Evolutionary conservation across 164 flowering plant species (phyloP), one percentile per base, ranked within the genome.

Genomic region (Dillenia suffruticosa): DNA sequence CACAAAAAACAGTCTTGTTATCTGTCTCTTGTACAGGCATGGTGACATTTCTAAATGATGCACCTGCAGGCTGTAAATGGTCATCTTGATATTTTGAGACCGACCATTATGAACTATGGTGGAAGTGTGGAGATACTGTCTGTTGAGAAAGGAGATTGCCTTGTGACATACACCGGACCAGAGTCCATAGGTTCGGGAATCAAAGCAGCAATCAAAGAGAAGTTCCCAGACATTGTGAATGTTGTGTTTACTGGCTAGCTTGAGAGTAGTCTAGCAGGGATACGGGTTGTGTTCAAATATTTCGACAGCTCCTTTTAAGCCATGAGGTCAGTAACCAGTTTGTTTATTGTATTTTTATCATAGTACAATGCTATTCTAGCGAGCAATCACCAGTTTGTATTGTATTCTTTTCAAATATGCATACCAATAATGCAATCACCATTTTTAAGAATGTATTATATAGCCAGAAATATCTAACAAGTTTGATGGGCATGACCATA

Each of bases 151-250:
- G 88, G 85, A 47, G 84, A 87, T 46, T 93, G 96, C 79, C 57
- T 64, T 49, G 92, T 90, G 19, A 82, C 73, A 63, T 93, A 89
- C 59, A 64, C 51, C 22, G 97, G 98, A 14, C 96, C 92, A 15
- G 95, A 84, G 59, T 86, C 98, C 15, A 94, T 94, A 63, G 97
- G 88, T 46, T 76, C 96, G 47, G 97, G 97, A 68, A 76, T 94
- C 72, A 87, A 82, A 76, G 97, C 98, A 60, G 98, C 96, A 12
- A 94, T 94, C 19, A 90, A 90, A 75, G 98, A 94, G 81, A 89
- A 78, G 66, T 94, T 90, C 75, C 87, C 95, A 8, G 96, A 87
- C 58, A 82, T 94, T 52, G 70, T 59, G 12, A 81, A 87, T 79
- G 93, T 93, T 16, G 68, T 79, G 13, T 75, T 93, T 47, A 63